Evolutionary conservation across 2,329 filamentous ascomycete genomes (phyloP).

Genomic region (Esteya vermicola): DNA sequence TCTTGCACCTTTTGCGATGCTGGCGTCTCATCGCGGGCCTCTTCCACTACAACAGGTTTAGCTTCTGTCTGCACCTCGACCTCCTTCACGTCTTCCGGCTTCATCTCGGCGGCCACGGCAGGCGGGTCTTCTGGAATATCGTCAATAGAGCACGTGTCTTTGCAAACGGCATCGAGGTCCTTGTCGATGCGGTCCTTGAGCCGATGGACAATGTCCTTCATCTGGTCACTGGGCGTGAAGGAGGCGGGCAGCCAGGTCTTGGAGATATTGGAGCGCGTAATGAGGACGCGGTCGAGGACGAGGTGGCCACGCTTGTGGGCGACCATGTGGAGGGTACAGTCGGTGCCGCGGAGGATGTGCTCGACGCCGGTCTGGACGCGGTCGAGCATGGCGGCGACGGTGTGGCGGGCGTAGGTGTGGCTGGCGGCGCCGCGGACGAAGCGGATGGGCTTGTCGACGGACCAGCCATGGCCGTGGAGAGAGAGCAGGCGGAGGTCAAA

Average conservation of each 20-base stretch:
- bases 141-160: conserved; percentile 33
- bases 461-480: conserved; percentile 30
- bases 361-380: conserved; percentile 35
- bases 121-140: conserved; percentile 15
- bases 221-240: conserved; percentile 20
- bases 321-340: conserved; percentile 30
- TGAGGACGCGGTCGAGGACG: conserved; percentile 33
- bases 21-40: too few species aligned
- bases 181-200: conserved; percentile 30
- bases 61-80: too few species aligned
- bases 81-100: too few species aligned
- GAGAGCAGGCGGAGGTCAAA: conserved; percentile 33
- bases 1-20: too few species aligned
- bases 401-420: conserved; percentile 26
- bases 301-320: conserved; percentile 39
- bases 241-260: conserved; percentile 17
- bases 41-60: too few species aligned
- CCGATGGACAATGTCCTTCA: conserved; percentile 22
- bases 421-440: conserved; percentile 26
- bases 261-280: conserved; percentile 21
- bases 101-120: background rate
- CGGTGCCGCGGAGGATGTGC: conserved; percentile 31
- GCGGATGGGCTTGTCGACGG: conserved; percentile 28
- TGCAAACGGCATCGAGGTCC: conserved; percentile 34
- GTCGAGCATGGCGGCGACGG: conserved; percentile 33